These are phyloP conservation scores for Pyricularia sp. DNA, from an alignment of 2,329 filamentous ascomycete genomes.

Conservation along the genomic window DNA sequence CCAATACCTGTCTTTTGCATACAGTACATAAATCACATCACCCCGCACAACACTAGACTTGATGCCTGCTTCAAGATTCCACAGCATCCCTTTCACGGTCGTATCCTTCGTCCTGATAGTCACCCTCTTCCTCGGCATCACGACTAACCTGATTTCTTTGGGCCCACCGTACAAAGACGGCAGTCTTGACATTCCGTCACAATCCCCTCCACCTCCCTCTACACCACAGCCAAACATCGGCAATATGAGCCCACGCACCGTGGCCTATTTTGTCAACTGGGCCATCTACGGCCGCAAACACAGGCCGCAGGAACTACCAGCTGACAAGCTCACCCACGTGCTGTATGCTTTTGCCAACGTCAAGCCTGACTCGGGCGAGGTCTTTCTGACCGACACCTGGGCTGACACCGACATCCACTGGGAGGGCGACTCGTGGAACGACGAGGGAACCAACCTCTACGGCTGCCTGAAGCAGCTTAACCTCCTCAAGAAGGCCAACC, in stretches of 20 bases:
- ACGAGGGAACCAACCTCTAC: slow-evolving; percentile 67
- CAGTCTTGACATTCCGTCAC: not conserved
- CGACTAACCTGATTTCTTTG: not conserved
- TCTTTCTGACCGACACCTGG: slow-evolving; percentile 51
- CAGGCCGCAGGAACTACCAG: slow-evolving; percentile 71
- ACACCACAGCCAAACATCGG: not conserved
- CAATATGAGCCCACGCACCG: slow-evolving; percentile 35
- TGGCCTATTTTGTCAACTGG: slow-evolving; percentile 69
- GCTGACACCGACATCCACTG: slow-evolving; percentile 62
- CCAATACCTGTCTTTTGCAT: not conserved
- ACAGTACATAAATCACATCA: not conserved
- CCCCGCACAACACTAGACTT: not conserved
- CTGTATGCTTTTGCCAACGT: slow-evolving; percentile 89
- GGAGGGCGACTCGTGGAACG: slow-evolving; percentile 57
- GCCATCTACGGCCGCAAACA: slow-evolving; percentile 80
- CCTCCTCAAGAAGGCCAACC: slow-evolving; percentile 67
- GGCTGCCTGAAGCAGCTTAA: slow-evolving; percentile 83
- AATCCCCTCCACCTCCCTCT: not conserved
- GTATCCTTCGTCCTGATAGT: not conserved
- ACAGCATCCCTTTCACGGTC: not conserved
- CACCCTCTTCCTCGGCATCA: not conserved
- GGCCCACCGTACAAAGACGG: not conserved
- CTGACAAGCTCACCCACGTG: slow-evolving; percentile 72
- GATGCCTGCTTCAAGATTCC: not conserved
- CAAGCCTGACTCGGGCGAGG: slow-evolving; percentile 64